These are phyloP conservation scores for Aspergillus tubingensis DNA, from an alignment of 2,329 filamentous ascomycete genomes.

Conservation along the genomic window DNA sequence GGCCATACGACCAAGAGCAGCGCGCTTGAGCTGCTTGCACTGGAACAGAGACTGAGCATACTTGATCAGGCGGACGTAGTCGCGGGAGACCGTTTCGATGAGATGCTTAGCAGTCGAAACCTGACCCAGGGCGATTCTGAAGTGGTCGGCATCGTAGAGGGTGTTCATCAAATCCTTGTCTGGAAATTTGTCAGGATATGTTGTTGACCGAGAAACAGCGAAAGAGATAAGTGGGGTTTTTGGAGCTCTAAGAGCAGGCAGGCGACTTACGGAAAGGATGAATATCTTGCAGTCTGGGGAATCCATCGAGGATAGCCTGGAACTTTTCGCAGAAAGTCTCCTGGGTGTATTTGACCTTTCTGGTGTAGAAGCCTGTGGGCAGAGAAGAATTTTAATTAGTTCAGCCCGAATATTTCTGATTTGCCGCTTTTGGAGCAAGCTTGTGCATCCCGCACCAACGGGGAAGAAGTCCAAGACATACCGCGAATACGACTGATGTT, in stretches of 20 bases:
- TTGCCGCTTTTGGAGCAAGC: not conserved
- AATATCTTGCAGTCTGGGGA: constrained; percentile 89
- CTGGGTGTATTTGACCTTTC: constrained; percentile 97
- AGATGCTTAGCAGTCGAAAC: constrained; percentile 93
- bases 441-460: not conserved
- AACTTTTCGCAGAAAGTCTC: constrained; percentile 97
- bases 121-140: constrained; percentile 94
- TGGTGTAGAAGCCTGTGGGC: constrained; percentile 77
- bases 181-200: constrained; percentile 27
- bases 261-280: constrained; percentile 78
- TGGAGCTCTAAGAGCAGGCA: not conserved
- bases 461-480: constrained; percentile 26
- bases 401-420: constrained; percentile 12
- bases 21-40: constrained; percentile 98
- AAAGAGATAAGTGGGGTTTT: constrained; percentile 7
- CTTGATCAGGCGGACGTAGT: constrained; percentile 94
- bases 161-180: constrained; percentile 90
- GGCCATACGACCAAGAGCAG: constrained; percentile 95
- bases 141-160: constrained; percentile 97
- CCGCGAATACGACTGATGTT: constrained; percentile 88
- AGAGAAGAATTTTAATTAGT: constrained; percentile 31
- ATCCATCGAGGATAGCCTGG: constrained; percentile 83
- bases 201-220: constrained; percentile 17
- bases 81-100: constrained; percentile 92
- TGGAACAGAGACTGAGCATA: constrained; percentile 97